These are phyloP conservation scores for Lithohypha guttulata DNA, from an alignment of 2,329 filamentous ascomycete genomes.

Conservation along the genomic window DNA sequence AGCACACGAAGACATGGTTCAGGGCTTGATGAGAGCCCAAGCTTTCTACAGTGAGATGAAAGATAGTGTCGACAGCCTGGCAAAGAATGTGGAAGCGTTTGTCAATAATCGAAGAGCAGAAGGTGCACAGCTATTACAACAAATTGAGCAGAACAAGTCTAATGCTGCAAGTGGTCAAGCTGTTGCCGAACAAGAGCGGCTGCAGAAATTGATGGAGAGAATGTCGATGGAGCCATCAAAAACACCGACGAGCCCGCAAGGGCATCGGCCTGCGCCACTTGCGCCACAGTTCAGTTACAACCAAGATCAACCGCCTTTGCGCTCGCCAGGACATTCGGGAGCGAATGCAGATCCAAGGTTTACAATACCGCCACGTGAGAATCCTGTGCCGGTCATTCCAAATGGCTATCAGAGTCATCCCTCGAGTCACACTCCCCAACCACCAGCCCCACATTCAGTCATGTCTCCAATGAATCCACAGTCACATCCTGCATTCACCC, in stretches of 20 bases:
- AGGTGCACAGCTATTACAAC: constrained; percentile 75
- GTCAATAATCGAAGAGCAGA: constrained; percentile 89
- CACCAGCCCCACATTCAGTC: neutral
- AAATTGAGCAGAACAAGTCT: constrained; percentile 72
- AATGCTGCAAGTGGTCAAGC: constrained; percentile 50
- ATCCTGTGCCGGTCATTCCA: constrained; percentile 18
- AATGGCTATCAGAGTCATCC: constrained; percentile 17
- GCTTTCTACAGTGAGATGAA: constrained; percentile 94
- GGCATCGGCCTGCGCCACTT: constrained; percentile 28
- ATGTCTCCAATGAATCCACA: constrained; percentile 11
- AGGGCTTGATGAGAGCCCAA: constrained; percentile 77
- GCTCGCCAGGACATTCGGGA: constrained; percentile 14
- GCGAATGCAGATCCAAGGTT: constrained; percentile 21
- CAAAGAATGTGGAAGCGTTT: constrained; percentile 94
- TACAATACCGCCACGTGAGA: constrained; percentile 22
- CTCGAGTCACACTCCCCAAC: constrained; percentile 3
- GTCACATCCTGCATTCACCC: constrained; percentile 16
- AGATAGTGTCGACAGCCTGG: constrained; percentile 79
- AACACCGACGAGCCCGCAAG: constrained; percentile 35
- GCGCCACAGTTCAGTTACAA: constrained; percentile 27
- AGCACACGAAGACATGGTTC: constrained; percentile 79
- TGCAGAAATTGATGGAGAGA: constrained; percentile 85
- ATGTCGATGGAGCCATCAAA: constrained; percentile 67
- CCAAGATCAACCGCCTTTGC: constrained; percentile 13
- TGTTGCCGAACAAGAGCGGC: constrained; percentile 73